phyloP scores from a whole-genome alignment of 2,329 filamentous ascomycete genomes.

The Neofusicoccum cordaticola region DNA sequence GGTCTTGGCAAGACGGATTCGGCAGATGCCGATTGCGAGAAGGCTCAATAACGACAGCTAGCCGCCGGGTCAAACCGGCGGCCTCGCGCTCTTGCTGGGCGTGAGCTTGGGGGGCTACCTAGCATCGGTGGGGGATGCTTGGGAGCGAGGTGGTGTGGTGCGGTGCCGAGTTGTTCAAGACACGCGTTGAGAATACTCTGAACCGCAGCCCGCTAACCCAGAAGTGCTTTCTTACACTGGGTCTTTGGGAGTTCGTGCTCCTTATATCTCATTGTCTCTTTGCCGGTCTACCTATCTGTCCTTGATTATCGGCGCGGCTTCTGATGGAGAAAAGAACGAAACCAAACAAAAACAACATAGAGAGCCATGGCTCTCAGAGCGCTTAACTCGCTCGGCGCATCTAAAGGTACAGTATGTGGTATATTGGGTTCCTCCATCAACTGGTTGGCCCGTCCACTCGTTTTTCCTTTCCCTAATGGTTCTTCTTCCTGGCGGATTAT shows the following conservation, averaged over 20 bases:
- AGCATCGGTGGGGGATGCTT: neutral
- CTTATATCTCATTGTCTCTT: no score
- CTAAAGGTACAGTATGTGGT: neutral
- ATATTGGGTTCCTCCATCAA: neutral
- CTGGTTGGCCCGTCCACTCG: neutral
- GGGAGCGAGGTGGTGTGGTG: neutral
- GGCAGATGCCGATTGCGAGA: neutral
- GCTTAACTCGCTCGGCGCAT: neutral
- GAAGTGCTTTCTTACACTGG: neutral
- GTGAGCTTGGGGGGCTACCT: neutral
- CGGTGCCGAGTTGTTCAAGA: neutral
- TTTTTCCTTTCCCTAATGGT: neutral
- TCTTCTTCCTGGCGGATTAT: no score
- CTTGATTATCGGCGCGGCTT: no score
- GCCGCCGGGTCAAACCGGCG: neutral
- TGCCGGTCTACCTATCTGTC: no score
- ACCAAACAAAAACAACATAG: neutral
- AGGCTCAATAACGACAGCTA: constrained; percentile 1
- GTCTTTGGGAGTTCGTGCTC: no score
- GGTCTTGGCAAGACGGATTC: neutral
- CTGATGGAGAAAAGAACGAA: neutral
- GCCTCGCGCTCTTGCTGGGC: neutral
- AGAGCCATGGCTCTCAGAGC: neutral
- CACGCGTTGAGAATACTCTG: neutral
- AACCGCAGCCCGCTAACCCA: neutral